phyloP scores from a whole-genome alignment of 1,284 basidiomycete species.

The Melampsora americana region DNA sequence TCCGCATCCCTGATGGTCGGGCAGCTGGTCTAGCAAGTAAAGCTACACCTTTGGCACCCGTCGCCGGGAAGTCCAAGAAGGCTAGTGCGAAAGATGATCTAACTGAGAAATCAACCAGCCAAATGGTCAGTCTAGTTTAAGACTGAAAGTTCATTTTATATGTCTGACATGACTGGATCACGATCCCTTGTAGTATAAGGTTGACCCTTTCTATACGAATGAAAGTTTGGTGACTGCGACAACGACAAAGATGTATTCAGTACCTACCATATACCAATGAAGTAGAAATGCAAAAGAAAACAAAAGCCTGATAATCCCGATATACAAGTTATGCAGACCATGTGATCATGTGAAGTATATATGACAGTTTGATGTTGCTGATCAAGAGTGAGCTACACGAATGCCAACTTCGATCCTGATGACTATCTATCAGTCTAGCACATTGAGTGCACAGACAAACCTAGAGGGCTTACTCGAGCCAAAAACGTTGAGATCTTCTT shows the following conservation, averaged over 20 bases:
- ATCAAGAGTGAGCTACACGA: too few relatives aligned
- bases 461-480: too few relatives aligned
- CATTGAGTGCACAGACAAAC: too few relatives aligned
- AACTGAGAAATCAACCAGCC: background rate
- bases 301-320: too few relatives aligned
- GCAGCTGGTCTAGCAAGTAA: constrained; percentile 52
- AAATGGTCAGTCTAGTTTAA: background rate
- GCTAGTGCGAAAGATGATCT: background rate
- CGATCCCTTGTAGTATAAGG: constrained; percentile 18
- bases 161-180: background rate
- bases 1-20: constrained; percentile 54
- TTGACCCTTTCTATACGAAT: constrained; percentile 30
- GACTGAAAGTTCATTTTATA: background rate
- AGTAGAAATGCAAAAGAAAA: background rate
- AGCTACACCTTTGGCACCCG: constrained; percentile 49
- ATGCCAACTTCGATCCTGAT: too few relatives aligned
- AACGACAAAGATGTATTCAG: constrained; percentile 38
- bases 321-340: too few relatives aligned
- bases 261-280: constrained; percentile 28
- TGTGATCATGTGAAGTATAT: too few relatives aligned
- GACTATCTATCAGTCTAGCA: too few relatives aligned
- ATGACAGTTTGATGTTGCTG: too few relatives aligned
- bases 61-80: background rate
- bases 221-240: constrained; percentile 5
- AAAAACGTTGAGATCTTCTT: too few relatives aligned